phyloP scores from a whole-genome alignment of 225 moss, liverwort and hornwort genomes.

The Sphagnum tenellum region DNA sequence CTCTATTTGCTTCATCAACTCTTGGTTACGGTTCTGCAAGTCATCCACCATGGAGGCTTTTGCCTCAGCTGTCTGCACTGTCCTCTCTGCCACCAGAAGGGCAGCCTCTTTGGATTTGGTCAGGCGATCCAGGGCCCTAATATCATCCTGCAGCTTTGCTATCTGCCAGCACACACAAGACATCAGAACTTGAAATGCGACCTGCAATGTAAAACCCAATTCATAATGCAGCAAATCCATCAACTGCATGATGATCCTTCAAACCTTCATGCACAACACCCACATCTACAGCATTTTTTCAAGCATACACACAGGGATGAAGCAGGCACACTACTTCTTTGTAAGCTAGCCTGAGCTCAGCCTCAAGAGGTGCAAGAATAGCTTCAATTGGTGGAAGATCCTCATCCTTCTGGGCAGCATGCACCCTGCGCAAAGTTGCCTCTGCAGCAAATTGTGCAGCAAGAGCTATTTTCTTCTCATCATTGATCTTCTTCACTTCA shows the following conservation, averaged over 20 bases:
- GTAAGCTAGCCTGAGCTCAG: slow-evolving; percentile 11
- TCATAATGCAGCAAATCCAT: too few species aligned
- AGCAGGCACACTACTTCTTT: slow-evolving; percentile 4
- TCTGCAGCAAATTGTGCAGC: slow-evolving; percentile 21
- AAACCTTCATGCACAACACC: too few species aligned
- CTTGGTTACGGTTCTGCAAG: slow-evolving; percentile 18
- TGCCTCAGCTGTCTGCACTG: slow-evolving; percentile 12
- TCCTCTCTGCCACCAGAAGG: slow-evolving; percentile 14
- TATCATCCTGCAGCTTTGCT: slow-evolving; percentile 13
- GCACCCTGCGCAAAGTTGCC: slow-evolving; percentile 21
- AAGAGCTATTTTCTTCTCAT: slow-evolving; percentile 13
- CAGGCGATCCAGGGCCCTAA: slow-evolving; percentile 13
- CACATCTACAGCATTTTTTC: too few species aligned
- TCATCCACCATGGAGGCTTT: slow-evolving; percentile 20
- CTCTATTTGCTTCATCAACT: slow-evolving; percentile 15
- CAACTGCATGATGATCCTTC: too few species aligned
- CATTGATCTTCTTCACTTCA: slow-evolving; percentile 15
- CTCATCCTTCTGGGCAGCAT: slow-evolving; percentile 19
- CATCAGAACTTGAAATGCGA: too few species aligned
- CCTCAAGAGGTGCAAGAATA: slow-evolving; percentile 16
- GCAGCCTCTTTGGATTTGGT: slow-evolving; percentile 18
- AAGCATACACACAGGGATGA: too few species aligned
- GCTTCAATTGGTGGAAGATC: slow-evolving; percentile 17
- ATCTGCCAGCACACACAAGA: slow-evolving; percentile 6
- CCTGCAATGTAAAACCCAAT: too few species aligned